Evolutionary conservation across 768 basidiomycete species (phyloP).

Genomic region (Phanerodontia chrysosporium): DNA sequence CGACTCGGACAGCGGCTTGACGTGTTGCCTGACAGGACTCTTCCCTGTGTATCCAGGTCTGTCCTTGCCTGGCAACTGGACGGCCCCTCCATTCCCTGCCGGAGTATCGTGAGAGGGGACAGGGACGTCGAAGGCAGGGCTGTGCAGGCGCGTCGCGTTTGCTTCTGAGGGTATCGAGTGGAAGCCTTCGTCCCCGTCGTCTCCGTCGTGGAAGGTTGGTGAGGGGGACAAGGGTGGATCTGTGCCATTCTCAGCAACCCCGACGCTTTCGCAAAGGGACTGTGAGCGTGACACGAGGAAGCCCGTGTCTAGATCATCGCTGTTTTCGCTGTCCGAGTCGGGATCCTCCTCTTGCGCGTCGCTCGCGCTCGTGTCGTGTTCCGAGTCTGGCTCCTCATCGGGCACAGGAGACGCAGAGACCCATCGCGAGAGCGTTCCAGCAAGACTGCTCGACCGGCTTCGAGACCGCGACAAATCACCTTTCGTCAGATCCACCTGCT

Average conservation of each 20-base stretch:
- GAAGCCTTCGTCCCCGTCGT: neutral
- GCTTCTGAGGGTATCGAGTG: neutral
- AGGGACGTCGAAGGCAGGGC: neutral
- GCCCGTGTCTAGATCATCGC: conserved; percentile 4
- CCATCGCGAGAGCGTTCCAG: conserved; percentile 17
- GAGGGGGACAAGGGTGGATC: neutral
- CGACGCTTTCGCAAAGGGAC: neutral
- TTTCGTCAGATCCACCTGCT: conserved; percentile 63
- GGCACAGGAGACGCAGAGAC: conserved; percentile 8
- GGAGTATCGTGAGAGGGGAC: neutral
- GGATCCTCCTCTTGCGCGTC: conserved; percentile 25
- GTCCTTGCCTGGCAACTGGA: neutral
- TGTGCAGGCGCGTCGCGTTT: neutral
- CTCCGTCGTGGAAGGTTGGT: neutral
- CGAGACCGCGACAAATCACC: conserved; percentile 37
- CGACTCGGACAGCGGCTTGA: neutral
- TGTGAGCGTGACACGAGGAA: neutral
- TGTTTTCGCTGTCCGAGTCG: conserved; percentile 15
- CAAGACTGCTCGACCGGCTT: conserved; percentile 52
- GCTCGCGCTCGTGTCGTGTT: conserved; percentile 23
- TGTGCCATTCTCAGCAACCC: neutral
- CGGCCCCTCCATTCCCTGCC: neutral
- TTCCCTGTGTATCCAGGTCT: neutral
- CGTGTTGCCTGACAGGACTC: neutral
- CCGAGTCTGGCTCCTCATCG: conserved; percentile 27